Base-by-base conservation (phyloP, 331 rosid genomes). In the Phaseolus coccineus region DNA sequence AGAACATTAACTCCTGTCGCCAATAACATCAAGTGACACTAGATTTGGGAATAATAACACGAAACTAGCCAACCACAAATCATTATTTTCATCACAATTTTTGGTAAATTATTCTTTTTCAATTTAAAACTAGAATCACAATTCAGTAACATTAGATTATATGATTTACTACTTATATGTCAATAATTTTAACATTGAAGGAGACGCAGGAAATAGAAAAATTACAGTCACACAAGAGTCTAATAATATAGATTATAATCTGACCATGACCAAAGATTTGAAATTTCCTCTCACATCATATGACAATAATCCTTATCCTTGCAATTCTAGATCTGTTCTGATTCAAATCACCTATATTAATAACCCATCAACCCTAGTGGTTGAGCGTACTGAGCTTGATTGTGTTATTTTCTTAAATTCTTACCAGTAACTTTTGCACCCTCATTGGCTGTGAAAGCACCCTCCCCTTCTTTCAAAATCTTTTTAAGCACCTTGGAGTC, bases 401-500 rank as follows among this genome's bases (percentile, higher is more conserved):
- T 40, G 58, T 40, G 11, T 50, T n/a, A 47, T 70, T 53, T 48
- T 70, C 90, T 80, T 87, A 89, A 40, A 40, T 40, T 40, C 9
- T 40, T 40, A 40, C 97, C 79, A 24, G 89, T 88, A 67, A 91
- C 97, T 51, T 64, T 33, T 81, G 97, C 87, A 72, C 90, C 91
- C 75, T 91, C 94, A 59, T 88, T 74, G 24, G 97, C 91, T 55
- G 81, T 78, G 67, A 24, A 69, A 77, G 87, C 73, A 55, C 90
- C 87, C 72, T 88, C 91, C 73, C 94, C 97, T 84, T 87, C 91
- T 81, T 81, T 85, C 74, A 88, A 51, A 48, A 90, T 88, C 84
- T 88, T 89, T 85, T 91, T 91, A 35, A 88, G 27, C 79, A 91
- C 91, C 88, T 82, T 90, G 79, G 82, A 84, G 82, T 87, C 91